phyloP scores from a whole-genome alignment of 371 early-diverging fungal genomes.

The Zopfochytrium polystomum region DNA sequence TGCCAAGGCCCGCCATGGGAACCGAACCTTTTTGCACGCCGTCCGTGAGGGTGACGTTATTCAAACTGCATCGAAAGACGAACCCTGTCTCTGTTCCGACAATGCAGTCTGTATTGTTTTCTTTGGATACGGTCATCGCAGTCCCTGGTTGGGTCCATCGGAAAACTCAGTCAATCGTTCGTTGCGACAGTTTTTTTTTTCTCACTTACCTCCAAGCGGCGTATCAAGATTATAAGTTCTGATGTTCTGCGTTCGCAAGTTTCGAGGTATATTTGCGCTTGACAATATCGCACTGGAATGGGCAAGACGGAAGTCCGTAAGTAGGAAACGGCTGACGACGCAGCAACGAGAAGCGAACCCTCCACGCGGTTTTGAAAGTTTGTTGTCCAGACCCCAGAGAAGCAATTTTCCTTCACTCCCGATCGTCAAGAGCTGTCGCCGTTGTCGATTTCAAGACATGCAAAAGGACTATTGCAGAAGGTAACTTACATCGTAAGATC shows the following conservation, averaged over 20 bases:
- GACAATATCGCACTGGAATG: conserved; percentile 25
- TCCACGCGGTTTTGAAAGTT: conserved; percentile 16
- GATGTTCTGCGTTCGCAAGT: conserved; percentile 2
- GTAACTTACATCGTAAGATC: conserved; percentile 29
- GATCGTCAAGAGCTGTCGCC: conserved; percentile 30
- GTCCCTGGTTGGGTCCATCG: conserved; percentile 7
- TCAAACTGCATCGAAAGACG: conserved; percentile 32
- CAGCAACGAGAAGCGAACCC: no score
- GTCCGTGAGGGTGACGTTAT: background rate
- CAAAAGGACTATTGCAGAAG: background rate
- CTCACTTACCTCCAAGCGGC: conserved; percentile 26
- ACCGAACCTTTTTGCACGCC: background rate
- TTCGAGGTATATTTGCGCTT: conserved; percentile 29
- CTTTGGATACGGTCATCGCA: conserved; percentile 23
- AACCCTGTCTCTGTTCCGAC: conserved; percentile 44
- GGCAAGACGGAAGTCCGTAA: no score
- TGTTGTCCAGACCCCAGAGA: conserved; percentile 32
- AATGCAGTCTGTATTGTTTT: conserved; percentile 25
- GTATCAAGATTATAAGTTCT: conserved; percentile 14
- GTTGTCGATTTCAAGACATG: background rate
- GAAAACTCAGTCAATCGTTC: background rate
- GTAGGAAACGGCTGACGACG: no score
- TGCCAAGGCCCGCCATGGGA: background rate
- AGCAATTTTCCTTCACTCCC: conserved; percentile 44
- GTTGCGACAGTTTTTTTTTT: no score